Evolutionary conservation across 768 basidiomycete genomes (phyloP), one percentile per base, ranked within the genome.

Genomic region (Lepiota brunneoincarnata): DNA sequence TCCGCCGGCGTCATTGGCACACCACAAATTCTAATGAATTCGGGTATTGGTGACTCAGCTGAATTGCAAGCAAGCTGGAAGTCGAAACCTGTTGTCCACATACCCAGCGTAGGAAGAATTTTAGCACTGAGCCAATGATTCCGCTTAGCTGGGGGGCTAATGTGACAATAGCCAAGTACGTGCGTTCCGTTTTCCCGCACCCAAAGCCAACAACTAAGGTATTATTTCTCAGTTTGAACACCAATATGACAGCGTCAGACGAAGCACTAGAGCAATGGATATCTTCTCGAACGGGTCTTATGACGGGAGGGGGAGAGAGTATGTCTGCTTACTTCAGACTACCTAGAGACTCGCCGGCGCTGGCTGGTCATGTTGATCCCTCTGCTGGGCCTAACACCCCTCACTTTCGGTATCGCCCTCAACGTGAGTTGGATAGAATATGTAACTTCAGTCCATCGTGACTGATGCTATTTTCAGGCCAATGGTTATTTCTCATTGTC

Each of bases 351-450:
- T 46, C 59, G 24, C 14, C 41, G 5, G 18, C 43, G 6, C 42
- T 51, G 21, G 38, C 39, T 18, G 44, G 42, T 9, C 41, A 57
- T 35, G 20, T 17, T 1, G 59, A 59, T 45, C 59, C 59, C 5
- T 54, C 55, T 14, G 17, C 59, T 41, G 59, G 59, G 11, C 34
- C 55, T 3, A 57, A 56, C 26, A 36, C 59, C 1, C 55, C 59
- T 17, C 59, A 59, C 36, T 49, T 59, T n/a, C 18, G 48, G 54
- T 35, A 41, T 57, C 20, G 28, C 35, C 11, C 5, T 57, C 5
- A 28, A 37, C 26, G 50, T 51, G 5, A 40, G 39, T 24, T 12
- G 4, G n/a, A 2, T 11, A n/a, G 4, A 5, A 6, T 24, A 15
- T 14, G 6, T 14, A 4, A 34, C 28, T 12, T 18, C 34, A n/a